phyloP scores from a whole-genome alignment of 75 land plant species.

The Ceratopteris richardii region DNA sequence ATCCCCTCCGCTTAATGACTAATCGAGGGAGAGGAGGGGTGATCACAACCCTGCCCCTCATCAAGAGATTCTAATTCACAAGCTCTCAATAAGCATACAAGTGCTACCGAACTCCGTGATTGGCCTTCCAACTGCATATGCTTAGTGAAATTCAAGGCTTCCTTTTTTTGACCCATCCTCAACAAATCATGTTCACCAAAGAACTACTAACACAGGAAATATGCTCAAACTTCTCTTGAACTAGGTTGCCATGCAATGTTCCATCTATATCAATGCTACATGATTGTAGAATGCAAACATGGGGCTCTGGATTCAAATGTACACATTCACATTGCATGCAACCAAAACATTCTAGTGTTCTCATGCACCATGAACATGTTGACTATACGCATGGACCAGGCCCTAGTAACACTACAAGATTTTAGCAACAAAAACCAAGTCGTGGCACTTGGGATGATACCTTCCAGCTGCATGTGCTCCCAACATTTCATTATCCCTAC shows the following conservation, averaged over 20 bases:
- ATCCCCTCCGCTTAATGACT: no score
- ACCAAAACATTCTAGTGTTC: no score
- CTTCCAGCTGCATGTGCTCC: no score
- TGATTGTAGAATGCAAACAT: constrained; percentile 10
- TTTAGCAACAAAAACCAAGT: no score
- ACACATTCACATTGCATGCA: constrained; percentile 5
- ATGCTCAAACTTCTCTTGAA: neutral
- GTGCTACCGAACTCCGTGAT: constrained; percentile 11
- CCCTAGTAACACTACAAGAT: no score
- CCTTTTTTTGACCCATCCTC: constrained; percentile 23
- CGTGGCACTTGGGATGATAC: no score
- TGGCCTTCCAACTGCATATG: constrained; percentile 23
- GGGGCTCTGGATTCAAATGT: constrained; percentile 1
- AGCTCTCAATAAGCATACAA: constrained; percentile 9
- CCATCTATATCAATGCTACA: constrained; percentile 7
- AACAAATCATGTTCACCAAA: constrained; percentile 34
- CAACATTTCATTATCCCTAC: no score
- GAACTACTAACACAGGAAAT: neutral
- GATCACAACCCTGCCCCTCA: no score
- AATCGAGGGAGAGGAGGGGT: no score
- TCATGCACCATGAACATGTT: no score
- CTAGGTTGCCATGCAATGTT: constrained; percentile 6
- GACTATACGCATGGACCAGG: no score
- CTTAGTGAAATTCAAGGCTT: constrained; percentile 11
- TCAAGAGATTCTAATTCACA: constrained; percentile 4